These are phyloP conservation scores for Populus hybrid DNA, from an alignment of 441 rosid species.

Conservation along the genomic window DNA sequence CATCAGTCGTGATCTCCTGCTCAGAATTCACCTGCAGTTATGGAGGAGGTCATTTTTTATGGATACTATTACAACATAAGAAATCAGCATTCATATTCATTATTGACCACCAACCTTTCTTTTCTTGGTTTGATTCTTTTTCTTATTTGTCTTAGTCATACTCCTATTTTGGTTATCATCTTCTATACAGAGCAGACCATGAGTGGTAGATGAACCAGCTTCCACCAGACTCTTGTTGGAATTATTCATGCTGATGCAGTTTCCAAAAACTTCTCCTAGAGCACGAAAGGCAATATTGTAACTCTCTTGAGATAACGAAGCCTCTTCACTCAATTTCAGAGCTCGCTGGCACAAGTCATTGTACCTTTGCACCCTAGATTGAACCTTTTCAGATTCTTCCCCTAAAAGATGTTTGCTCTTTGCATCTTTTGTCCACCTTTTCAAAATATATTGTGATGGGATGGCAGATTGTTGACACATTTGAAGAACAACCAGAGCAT, in stretches of 20 bases:
- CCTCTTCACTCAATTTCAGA: no score
- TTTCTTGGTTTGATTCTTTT: slow-evolving; percentile 80
- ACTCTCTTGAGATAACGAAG: slow-evolving; percentile 77
- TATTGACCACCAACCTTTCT: slow-evolving; percentile 55
- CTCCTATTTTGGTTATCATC: slow-evolving; percentile 70
- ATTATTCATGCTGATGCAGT: slow-evolving; percentile 56
- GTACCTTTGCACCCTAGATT: slow-evolving; percentile 69
- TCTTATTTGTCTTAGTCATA: slow-evolving; percentile 63
- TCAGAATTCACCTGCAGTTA: slow-evolving; percentile 64
- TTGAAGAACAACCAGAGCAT: slow-evolving; percentile 88
- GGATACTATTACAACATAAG: slow-evolving; percentile 2
- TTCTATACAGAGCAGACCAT: slow-evolving; percentile 71
- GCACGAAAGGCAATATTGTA: slow-evolving; percentile 59
- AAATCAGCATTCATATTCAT: slow-evolving; percentile 11
- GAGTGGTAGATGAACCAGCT: slow-evolving; percentile 56
- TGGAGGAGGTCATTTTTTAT: slow-evolving; percentile 14
- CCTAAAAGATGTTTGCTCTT: slow-evolving; percentile 51
- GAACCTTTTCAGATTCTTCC: slow-evolving; percentile 62
- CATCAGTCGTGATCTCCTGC: slow-evolving; percentile 63
- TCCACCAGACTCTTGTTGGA: slow-evolving; percentile 62
- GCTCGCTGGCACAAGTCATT: slow-evolving; percentile 70
- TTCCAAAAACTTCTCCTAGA: slow-evolving; percentile 68
- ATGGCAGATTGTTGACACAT: slow-evolving; percentile 73
- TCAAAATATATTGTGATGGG: slow-evolving; percentile 68
- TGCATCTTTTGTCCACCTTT: slow-evolving; percentile 85